Evolutionary conservation across 2,329 filamentous ascomycete species (phyloP).

Genomic region (Claviceps quebecensis): DNA sequence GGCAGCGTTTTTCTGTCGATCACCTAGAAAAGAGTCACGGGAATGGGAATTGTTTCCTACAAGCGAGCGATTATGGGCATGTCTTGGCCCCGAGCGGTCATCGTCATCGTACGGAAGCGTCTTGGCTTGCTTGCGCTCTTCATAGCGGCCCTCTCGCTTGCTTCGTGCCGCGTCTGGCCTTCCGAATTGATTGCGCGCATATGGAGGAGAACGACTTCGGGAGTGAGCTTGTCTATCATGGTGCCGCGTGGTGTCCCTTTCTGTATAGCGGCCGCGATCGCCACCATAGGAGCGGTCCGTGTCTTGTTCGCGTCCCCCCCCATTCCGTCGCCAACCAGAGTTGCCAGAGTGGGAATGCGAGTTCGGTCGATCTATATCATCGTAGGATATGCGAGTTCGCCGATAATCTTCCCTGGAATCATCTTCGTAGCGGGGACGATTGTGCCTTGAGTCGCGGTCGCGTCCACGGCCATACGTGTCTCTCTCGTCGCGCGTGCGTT

Average conservation of each 20-base stretch:
- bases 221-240: slow-evolving; percentile 41
- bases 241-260: slow-evolving; percentile 11
- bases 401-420: slow-evolving; percentile 31
- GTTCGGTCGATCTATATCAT: slow-evolving; percentile 40
- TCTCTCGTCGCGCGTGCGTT: slow-evolving; percentile 51
- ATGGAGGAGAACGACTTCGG: slow-evolving; percentile 40
- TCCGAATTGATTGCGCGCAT: slow-evolving; percentile 24
- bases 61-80: slow-evolving; percentile 45
- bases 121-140: slow-evolving; percentile 4
- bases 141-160: slow-evolving; percentile 13
- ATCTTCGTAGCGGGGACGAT: slow-evolving; percentile 50
- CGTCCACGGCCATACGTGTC: slow-evolving; percentile 34
- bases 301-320: slow-evolving; percentile 31
- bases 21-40: slow-evolving; percentile 47
- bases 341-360: slow-evolving; percentile 13
- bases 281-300: slow-evolving; percentile 10
- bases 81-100: slow-evolving; percentile 22
- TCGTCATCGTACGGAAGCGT: slow-evolving; percentile 6
- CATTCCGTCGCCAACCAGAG: slow-evolving; percentile 8
- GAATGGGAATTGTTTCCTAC: slow-evolving; percentile 43
- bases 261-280: slow-evolving; percentile 24
- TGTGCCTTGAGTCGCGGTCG: slow-evolving; percentile 40
- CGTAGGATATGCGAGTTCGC: slow-evolving; percentile 35
- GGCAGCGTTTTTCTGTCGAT: slow-evolving; percentile 41
- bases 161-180: slow-evolving; percentile 21